Percentiles rank a stretch among this genome's conserved stretches.
Evolutionary conservation across 306 rosid species (phyloP).

Genomic region (Corylus heterophylla): DNA sequence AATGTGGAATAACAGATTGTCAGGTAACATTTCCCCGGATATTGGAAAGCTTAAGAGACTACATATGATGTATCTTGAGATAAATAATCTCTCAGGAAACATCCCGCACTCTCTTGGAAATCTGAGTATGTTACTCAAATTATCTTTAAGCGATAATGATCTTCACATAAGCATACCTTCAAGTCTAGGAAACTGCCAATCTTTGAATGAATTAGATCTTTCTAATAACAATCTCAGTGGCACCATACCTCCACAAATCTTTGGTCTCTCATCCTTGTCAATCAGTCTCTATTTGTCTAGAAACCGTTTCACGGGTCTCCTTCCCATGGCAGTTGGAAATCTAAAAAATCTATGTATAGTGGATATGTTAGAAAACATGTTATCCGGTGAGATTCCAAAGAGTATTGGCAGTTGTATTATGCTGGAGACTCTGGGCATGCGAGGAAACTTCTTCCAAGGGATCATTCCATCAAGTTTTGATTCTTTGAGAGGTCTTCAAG

Average conservation of each 20-base stretch:
- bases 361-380: not conserved
- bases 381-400: not conserved
- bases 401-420: not conserved
- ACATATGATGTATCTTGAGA: accelerated
- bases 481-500: not conserved
- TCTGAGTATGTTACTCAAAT: not conserved
- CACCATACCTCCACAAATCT: not conserved
- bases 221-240: not conserved
- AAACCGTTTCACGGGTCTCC: not conserved
- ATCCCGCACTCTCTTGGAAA: not conserved
- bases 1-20: not conserved
- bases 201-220: not conserved
- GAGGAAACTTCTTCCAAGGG: not conserved
- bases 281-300: not conserved
- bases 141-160: not conserved
- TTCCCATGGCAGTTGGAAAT: not conserved
- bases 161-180: not conserved
- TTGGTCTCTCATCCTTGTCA: not conserved
- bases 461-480: not conserved
- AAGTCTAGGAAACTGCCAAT: not conserved
- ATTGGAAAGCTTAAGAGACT: not conserved
- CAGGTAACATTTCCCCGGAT: not conserved
- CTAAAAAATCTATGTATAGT: not conserved
- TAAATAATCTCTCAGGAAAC: not conserved
- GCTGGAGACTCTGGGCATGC: not conserved